Conservation (phyloP, 345 rosid genomes). For the Excoecaria agallocha region DNA sequence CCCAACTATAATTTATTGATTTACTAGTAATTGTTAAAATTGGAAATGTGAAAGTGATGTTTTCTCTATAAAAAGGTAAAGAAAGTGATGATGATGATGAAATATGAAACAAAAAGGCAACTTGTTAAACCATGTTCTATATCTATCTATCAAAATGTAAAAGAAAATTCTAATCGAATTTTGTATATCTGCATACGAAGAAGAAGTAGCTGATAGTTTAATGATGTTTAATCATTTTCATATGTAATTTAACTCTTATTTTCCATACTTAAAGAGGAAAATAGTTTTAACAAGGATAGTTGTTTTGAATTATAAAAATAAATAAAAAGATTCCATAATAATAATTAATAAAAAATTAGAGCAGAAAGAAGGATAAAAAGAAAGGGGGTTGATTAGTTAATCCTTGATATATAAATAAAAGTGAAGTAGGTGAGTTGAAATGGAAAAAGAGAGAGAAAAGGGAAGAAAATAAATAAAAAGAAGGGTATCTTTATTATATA, state of each 20-base stretch:
- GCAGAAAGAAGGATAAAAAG: not conserved
- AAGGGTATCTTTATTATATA: not conserved
- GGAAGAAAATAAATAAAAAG: too few species aligned
- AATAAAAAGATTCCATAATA: too few species aligned
- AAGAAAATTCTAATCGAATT: not conserved
- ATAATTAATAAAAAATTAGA: not conserved
- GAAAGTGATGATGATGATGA: constrained; percentile 5
- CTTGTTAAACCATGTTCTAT: not conserved
- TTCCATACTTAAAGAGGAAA: constrained; percentile 9
- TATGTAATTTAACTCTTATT: too few species aligned
- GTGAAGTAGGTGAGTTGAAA: constrained; percentile 26
- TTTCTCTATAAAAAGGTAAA: constrained; percentile 16
- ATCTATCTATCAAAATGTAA: too few species aligned
- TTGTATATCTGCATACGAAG: not conserved
- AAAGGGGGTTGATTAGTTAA: too few species aligned
- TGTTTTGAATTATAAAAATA: constrained; percentile 30
- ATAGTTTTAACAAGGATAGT: constrained; percentile 37
- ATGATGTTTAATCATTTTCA: constrained; percentile 25
- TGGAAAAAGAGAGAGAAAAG: not conserved
- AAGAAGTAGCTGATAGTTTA: too few species aligned
- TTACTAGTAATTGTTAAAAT: too few species aligned
- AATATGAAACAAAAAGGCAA: constrained; percentile 3
- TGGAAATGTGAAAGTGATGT: not conserved
- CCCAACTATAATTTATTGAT: too few species aligned
- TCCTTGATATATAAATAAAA: too few species aligned